phyloP scores from a whole-genome alignment of 768 basidiomycete genomes.

The Leccinum imitatum region DNA sequence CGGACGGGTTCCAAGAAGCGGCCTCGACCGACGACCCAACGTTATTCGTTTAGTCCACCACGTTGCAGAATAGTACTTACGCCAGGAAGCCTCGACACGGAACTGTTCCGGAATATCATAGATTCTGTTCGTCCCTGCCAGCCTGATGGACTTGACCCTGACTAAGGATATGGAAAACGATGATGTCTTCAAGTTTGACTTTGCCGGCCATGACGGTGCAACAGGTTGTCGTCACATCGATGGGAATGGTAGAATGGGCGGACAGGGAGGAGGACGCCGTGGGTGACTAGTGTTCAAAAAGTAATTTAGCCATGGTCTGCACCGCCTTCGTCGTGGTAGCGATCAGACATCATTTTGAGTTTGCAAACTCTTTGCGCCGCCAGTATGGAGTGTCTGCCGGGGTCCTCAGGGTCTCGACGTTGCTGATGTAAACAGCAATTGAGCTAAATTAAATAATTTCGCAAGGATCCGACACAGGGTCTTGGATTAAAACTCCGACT shows the following conservation, averaged over 20 bases:
- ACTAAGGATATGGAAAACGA: slow-evolving; percentile 18
- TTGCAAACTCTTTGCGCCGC: background rate
- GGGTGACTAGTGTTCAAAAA: background rate
- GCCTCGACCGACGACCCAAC: background rate
- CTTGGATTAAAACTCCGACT: background rate
- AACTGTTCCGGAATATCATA: slow-evolving; percentile 17
- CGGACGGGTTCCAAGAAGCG: background rate
- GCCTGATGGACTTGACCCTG: slow-evolving; percentile 31
- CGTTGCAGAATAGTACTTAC: slow-evolving; percentile 12
- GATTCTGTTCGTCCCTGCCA: slow-evolving; percentile 7
- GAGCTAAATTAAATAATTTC: background rate
- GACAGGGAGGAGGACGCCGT: background rate
- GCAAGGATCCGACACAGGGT: background rate
- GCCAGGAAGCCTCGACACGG: slow-evolving; percentile 1
- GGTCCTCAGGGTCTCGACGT: background rate
- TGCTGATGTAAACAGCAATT: background rate
- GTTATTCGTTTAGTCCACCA: background rate
- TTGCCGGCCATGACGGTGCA: background rate
- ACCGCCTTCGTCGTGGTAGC: background rate
- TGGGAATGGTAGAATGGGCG: background rate
- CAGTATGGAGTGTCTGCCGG: background rate
- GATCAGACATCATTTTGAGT: background rate
- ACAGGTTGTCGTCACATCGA: background rate
- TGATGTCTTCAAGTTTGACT: slow-evolving; percentile 19
- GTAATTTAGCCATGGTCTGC: background rate